These are phyloP conservation scores for Botrytis byssoidea DNA, from an alignment of 2,329 filamentous ascomycete species.

Conservation along the genomic window DNA sequence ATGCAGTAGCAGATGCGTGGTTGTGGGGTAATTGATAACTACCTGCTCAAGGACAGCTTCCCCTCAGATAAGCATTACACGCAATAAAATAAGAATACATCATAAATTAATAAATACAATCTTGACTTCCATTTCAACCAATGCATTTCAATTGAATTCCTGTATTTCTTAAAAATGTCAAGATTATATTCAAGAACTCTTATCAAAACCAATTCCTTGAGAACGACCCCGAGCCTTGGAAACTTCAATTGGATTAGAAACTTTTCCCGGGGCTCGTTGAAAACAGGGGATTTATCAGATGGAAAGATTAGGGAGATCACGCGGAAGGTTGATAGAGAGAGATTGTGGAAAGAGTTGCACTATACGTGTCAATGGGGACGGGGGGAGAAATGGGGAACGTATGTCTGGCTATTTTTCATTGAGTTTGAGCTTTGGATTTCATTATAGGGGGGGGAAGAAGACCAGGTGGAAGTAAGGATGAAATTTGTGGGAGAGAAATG, in stretches of 20 bases:
- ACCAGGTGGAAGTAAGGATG: not conserved
- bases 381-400: slow-evolving; percentile 67
- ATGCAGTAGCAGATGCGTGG: not conserved
- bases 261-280: slow-evolving; percentile 2
- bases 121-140: not conserved
- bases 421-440: not conserved
- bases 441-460: not conserved
- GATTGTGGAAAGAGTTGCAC: slow-evolving; percentile 64
- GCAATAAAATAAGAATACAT: not conserved
- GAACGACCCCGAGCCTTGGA: slow-evolving; percentile 16
- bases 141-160: not conserved
- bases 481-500: not conserved
- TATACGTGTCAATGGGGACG: slow-evolving; percentile 65
- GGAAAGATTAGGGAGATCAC: slow-evolving; percentile 50
- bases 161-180: not conserved
- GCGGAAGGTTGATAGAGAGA: slow-evolving; percentile 51
- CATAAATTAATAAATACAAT: not conserved
- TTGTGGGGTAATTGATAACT: not conserved
- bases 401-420: slow-evolving; percentile 39
- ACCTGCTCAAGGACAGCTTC: not conserved
- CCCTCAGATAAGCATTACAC: not conserved
- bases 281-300: slow-evolving; percentile 44
- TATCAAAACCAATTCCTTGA: slow-evolving; percentile 23
- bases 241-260: slow-evolving; percentile 20
- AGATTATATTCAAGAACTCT: not conserved